Evolutionary conservation across 495 filamentous ascomycete genomes (phyloP), one percentile per base, ranked within the genome.

Genomic region (Annulohypoxylon moriforme): DNA sequence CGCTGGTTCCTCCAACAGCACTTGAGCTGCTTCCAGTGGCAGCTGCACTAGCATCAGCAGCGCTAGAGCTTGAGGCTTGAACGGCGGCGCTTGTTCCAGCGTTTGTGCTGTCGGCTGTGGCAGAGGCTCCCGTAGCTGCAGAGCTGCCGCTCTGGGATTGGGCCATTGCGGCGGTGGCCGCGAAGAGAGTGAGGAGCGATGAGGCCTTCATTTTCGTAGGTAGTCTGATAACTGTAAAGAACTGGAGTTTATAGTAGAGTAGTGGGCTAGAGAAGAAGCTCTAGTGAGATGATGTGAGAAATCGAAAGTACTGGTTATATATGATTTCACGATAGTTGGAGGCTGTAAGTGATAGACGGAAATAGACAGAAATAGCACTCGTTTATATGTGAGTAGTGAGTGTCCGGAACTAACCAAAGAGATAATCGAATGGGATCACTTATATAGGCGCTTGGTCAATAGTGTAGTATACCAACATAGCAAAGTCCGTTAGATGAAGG

Each of bases 131-230:
- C 1, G 56, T 52, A 33, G 34, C 55, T 9, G 31, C 18, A 24
- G 63, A 52, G 14, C 49, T 47, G 11, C 55, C 56, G 16, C 42
- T 60, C 20, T 57, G 38, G n/a, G 55, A 40, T 13, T 58, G 71
- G 36, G 72, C 68, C 25, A 68, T 60, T n/a, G 67, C 67, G 40
- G 73, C 62, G 40, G 73, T 72, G 53, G 63, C 76, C 56, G 69
- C 71, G 2, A 73, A 25, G 24, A 73, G 56, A 7, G 60, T 46
- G 20, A 73, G 25, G n/a, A 58, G 55, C 18, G 65, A 25, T 8
- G 56, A 56, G 25, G 50, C 47, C 61, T 69, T 73, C 71, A 73
- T 73, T 16, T 61, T 69, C 52, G 22, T 56, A 20, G 4, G 59
- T 34, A 53, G 29, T 53, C 38, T 33, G 16, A 4, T 34, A 33